Evolutionary conservation across 345 rosid species (phyloP).

Genomic region (Hirschfeldia incana): DNA sequence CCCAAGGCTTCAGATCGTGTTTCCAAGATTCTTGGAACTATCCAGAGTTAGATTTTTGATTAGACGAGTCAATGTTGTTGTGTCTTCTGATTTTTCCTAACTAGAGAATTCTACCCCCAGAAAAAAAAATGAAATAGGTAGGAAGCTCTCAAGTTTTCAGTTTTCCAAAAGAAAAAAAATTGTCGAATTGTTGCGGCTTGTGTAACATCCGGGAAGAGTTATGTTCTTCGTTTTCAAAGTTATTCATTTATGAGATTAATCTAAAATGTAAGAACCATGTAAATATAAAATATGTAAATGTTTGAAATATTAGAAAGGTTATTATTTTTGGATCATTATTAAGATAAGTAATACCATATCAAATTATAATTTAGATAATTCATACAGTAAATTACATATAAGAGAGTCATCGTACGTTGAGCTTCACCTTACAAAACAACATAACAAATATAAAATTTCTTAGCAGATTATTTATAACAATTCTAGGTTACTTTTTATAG

Average conservation of each 20-base stretch:
- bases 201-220: slow-evolving; percentile 19
- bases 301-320: not conserved
- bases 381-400: too few relatives aligned
- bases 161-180: not conserved
- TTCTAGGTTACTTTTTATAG: not conserved
- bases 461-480: not conserved
- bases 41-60: slow-evolving; percentile 11
- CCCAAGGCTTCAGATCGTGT: slow-evolving; percentile 24
- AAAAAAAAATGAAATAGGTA: not conserved
- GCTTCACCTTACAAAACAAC: too few relatives aligned
- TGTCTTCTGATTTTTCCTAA: slow-evolving; percentile 34
- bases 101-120: not conserved
- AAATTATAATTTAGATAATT: too few relatives aligned
- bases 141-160: slow-evolving; percentile 16
- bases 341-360: too few relatives aligned
- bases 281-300: not conserved
- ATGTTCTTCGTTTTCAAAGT: not conserved
- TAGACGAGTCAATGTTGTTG: slow-evolving; percentile 10
- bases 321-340: not conserved
- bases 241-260: not conserved
- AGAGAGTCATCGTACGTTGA: too few relatives aligned
- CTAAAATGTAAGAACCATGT: not conserved
- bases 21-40: slow-evolving; percentile 38
- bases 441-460: too few relatives aligned
- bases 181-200: slow-evolving; percentile 9